Evolutionary conservation across 805 yeast species (phyloP).

Genomic region (Wickerhamomyces subpelliculosus): DNA sequence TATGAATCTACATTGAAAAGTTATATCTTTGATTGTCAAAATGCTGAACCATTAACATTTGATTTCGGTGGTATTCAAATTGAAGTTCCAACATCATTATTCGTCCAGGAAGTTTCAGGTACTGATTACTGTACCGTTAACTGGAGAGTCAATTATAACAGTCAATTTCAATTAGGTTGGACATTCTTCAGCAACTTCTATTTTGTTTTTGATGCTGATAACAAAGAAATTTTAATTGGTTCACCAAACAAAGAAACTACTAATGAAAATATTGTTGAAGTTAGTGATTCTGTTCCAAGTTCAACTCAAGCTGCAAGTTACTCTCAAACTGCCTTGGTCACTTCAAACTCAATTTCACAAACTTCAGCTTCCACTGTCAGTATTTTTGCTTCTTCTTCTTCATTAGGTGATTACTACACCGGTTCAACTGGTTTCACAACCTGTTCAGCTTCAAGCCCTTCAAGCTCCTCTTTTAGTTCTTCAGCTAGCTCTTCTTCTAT

Average conservation of each 20-base stretch:
- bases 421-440: slow-evolving; percentile 5
- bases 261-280: background rate
- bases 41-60: slow-evolving; percentile 6
- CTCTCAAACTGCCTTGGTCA: background rate
- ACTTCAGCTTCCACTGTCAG: slow-evolving; percentile 4
- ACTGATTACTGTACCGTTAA: slow-evolving; percentile 12
- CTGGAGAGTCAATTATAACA: slow-evolving; percentile 4
- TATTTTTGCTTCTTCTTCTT: slow-evolving; percentile 2
- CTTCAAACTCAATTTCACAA: background rate
- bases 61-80: slow-evolving; percentile 12
- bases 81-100: slow-evolving; percentile 7
- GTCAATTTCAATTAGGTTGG: slow-evolving; percentile 11
- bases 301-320: slow-evolving; percentile 1
- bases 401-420: slow-evolving; percentile 3
- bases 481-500: background rate
- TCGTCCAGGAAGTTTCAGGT: slow-evolving; percentile 5
- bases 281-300: slow-evolving; percentile 1
- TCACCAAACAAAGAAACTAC: background rate
- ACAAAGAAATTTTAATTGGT: slow-evolving; percentile 10
- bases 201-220: slow-evolving; percentile 11
- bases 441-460: slow-evolving; percentile 1
- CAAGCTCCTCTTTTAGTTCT: background rate
- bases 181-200: slow-evolving; percentile 9
- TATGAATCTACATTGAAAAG: slow-evolving; percentile 6
- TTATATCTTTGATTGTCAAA: slow-evolving; percentile 10